Evolutionary conservation across 345 rosid species (phyloP).

Genomic region (Aquilaria malaccensis): DNA sequence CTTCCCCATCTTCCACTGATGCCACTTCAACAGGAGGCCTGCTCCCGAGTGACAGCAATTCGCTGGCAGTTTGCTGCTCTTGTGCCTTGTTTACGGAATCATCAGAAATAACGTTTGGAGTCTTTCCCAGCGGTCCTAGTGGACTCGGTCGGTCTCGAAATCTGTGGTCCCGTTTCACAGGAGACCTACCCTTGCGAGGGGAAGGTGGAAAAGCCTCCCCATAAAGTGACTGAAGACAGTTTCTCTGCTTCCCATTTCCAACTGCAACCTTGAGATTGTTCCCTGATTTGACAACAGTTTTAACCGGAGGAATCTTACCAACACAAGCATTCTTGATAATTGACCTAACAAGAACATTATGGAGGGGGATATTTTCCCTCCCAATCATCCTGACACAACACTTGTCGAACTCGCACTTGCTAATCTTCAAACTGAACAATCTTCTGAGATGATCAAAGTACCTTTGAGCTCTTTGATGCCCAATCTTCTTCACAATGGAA

Average conservation of each 20-base stretch:
- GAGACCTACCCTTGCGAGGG: constrained; percentile 62
- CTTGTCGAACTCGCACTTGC: constrained; percentile 67
- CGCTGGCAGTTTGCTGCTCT: constrained; percentile 63
- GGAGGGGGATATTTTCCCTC: constrained; percentile 59
- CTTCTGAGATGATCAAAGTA: constrained; percentile 71
- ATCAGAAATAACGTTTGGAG: constrained; percentile 42
- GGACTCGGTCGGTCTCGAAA: constrained; percentile 70
- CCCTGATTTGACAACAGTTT: constrained; percentile 21
- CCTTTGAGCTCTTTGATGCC: constrained; percentile 61
- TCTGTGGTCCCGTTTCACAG: constrained; percentile 38
- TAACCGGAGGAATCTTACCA: constrained; percentile 39
- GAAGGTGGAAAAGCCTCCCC: constrained; percentile 57
- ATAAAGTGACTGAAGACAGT: constrained; percentile 32
- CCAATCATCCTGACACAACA: constrained; percentile 54
- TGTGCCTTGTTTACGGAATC: constrained; percentile 47
- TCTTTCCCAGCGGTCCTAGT: constrained; percentile 74
- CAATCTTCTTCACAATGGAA: constrained; percentile 45
- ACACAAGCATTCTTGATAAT: constrained; percentile 63
- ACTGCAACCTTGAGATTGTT: constrained; percentile 24
- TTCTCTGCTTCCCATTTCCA: constrained; percentile 31
- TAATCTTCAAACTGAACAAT: constrained; percentile 42
- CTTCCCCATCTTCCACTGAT: constrained; percentile 94
- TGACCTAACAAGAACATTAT: constrained; percentile 58
- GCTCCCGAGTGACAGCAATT: constrained; percentile 71
- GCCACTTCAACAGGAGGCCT: constrained; percentile 74